Base-by-base conservation (phyloP, 441 rosid species). In the Viola pubescens region DNA sequence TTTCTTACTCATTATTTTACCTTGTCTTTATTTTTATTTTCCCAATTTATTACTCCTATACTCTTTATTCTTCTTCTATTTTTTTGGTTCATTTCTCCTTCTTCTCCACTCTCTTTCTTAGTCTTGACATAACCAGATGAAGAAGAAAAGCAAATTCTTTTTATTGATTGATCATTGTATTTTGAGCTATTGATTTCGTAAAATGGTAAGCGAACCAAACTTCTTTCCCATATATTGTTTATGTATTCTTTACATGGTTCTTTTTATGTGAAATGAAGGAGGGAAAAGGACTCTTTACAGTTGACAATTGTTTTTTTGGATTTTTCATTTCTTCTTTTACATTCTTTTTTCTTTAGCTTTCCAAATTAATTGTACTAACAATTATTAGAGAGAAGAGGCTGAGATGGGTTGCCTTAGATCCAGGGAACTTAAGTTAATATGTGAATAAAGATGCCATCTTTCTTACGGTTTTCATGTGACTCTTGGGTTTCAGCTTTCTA, bases 401-500 rank as follows among this genome's bases (percentile, higher is more conserved):
- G 75, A 62, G 64, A 72, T 71, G 73, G 74, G 70, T 86, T 86
- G 72, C 92, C 83, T 79, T 61, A 66, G 83, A 80, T 81, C 83
- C 82, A 72, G 89, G 92, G 78, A 79, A 79, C 72, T 72, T 47
- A 12, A 56, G 65, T 64, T 58, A 67, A 56, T 75, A 67, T 59
- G 70, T 63, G 74, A 67, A 76, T 79, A 70, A 65, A 70, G 37
- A 58, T 61, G 44, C 12, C 51, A 41, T 56, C 63, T 72, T 73
- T 73, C 74, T 70, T 56, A 62, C 64, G 73, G 77, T 65, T 77
- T 75, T 76, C 84, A 67, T 79, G 82, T 79, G 88, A 81, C 68
- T 76, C 72, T 69, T 67, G 76, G 66, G 70, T 60, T 39, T 70
- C 61, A 62, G 61, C 71, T 73, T 74, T 78, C 61, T 58, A 66